These are phyloP conservation scores for Skeletonema tropicum DNA, from an alignment of 108 stramenopile genomes.

Conservation along the genomic window DNA sequence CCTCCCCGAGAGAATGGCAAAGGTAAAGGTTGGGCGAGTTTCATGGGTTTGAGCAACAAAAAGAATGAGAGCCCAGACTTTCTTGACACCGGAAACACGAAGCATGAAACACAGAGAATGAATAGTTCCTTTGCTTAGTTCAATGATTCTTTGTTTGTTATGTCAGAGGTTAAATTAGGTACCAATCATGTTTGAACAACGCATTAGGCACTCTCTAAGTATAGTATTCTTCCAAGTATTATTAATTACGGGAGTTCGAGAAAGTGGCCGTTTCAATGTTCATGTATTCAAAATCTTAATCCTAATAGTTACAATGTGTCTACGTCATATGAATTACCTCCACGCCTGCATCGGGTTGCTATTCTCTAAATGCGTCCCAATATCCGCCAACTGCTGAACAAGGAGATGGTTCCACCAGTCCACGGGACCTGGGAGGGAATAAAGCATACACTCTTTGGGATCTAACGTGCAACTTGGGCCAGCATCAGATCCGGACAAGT, in stretches of 20 bases:
- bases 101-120: background rate
- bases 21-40: constrained; percentile 33
- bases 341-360: constrained; percentile 25
- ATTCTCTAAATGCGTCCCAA: constrained; percentile 23
- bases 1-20: background rate
- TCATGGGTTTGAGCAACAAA: constrained; percentile 31
- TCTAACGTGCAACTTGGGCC: constrained; percentile 23
- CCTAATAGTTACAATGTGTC: background rate
- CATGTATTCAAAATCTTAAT: too few relatives aligned
- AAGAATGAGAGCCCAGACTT: background rate
- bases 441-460: constrained; percentile 51
- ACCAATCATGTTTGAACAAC: too few relatives aligned
- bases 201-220: too few relatives aligned
- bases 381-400: constrained; percentile 45
- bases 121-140: background rate
- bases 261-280: too few relatives aligned
- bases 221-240: too few relatives aligned
- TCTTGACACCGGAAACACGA: background rate
- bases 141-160: background rate
- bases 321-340: constrained; percentile 18
- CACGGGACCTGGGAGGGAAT: constrained; percentile 55
- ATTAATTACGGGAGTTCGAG: too few relatives aligned
- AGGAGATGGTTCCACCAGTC: constrained; percentile 71
- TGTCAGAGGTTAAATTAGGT: background rate
- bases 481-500: constrained; percentile 48